These are phyloP conservation scores for Linaria vulgaris DNA, from an alignment of 257 asterid species.

Conservation along the genomic window DNA sequence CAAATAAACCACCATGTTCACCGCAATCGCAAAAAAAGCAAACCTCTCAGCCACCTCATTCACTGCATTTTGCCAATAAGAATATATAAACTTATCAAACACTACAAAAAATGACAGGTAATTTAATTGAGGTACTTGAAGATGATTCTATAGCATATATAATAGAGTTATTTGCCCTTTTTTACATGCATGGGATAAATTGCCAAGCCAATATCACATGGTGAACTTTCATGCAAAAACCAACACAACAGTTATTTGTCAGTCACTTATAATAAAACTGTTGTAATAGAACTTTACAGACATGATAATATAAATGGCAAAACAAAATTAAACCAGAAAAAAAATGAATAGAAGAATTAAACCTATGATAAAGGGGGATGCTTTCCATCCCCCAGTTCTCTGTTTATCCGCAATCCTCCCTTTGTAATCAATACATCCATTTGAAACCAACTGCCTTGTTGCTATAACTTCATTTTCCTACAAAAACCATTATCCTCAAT, in stretches of 20 bases:
- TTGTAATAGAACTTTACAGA: no score
- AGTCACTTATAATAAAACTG: no score
- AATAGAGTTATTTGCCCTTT: no score
- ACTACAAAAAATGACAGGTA: no score
- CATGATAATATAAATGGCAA: not conserved
- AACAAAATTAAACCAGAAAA: not conserved
- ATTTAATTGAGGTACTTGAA: no score
- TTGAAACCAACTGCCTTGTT: conserved; percentile 44
- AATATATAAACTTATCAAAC: not conserved
- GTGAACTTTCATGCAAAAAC: no score
- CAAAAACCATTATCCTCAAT: not conserved
- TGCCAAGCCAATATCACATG: no score
- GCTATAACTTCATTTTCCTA: conserved; percentile 28
- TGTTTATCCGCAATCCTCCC: conserved; percentile 58
- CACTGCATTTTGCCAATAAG: conserved; percentile 34
- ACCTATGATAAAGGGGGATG: conserved; percentile 85
- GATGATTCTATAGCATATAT: no score
- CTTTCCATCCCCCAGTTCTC: conserved; percentile 81
- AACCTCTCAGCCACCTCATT: conserved; percentile 84
- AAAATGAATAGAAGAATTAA: not conserved
- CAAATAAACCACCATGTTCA: conserved; percentile 69
- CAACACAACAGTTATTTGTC: no score
- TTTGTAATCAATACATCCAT: conserved; percentile 62
- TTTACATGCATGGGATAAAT: no score
- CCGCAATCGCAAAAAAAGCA: conserved; percentile 75